Base-by-base conservation (phyloP, 306 rosid species). In the Medicago ruthenica region DNA sequence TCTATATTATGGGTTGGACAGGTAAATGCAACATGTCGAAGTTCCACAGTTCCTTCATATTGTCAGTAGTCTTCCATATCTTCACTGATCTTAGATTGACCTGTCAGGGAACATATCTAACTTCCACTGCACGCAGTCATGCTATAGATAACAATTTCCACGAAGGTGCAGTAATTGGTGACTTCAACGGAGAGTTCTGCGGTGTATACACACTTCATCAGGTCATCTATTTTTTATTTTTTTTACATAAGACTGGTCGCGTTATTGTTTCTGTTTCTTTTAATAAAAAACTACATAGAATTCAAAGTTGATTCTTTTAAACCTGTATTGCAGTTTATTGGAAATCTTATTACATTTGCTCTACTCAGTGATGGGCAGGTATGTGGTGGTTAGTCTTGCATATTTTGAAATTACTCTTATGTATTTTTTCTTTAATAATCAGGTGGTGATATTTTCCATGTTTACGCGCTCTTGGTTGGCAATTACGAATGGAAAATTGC, bases 1-100 rank as follows among this genome's bases (percentile, higher is more conserved):
- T 89, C 99, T 67, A 90, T 95, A 57, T 90, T 90, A 80, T 95
- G 99, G 97, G 99, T 95, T 83, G 99, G 93, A 72, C 83, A 95
- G 98, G 98, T 95, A 76, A 59, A 48, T 70, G 37, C 37, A 5
- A 62, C 65, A 53, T 58, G 66, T 66, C 62, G 16, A 64, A 41
- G 75, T 80, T 81, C 77, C n/a, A 57, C 51, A 59, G 73, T 27
- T 81, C 78, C 73, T 79, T 60, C 54, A 42, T 60, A 51, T 80
- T 44, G 62, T 77, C 70, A 22, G 31, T 42, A 15, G 65, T 50
- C 58, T n/a, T 70, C 62, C 31, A 53, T 34, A 57, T 55, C 42
- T 57, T 62, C 48, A 70, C 55, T 72, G 76, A 81, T 66, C 63
- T 73, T 63, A 21, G 31, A 83, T 34, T 77, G 83, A 67, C 64